phyloP scores from a whole-genome alignment of 2,329 filamentous ascomycete genomes.

The Sodiomyces alkalinus region DNA sequence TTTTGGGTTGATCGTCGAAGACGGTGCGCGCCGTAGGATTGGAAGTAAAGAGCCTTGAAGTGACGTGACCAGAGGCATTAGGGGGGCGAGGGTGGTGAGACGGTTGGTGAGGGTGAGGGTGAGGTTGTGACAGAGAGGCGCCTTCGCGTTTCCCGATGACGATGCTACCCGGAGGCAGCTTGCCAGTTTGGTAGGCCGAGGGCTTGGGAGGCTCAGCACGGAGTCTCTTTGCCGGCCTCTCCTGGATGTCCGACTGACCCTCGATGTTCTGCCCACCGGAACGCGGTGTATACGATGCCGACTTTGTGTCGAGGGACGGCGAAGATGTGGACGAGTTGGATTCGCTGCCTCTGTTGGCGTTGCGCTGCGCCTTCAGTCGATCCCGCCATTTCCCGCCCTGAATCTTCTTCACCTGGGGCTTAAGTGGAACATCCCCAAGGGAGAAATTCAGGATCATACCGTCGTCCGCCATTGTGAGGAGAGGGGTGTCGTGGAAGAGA shows the following conservation, averaged over 20 bases:
- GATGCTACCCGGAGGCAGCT: slow-evolving; percentile 20
- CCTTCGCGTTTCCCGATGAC: slow-evolving; percentile 9
- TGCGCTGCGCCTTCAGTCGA: slow-evolving; percentile 64
- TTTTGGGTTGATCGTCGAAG: slow-evolving; percentile 31
- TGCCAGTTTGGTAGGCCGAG: slow-evolving; percentile 19
- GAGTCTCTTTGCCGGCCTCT: slow-evolving; percentile 29
- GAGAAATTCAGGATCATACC: slow-evolving; percentile 91
- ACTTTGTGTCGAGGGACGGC: slow-evolving; percentile 9
- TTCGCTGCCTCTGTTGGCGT: slow-evolving; percentile 19
- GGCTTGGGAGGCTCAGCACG: slow-evolving; percentile 16
- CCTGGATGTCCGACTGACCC: slow-evolving; percentile 12
- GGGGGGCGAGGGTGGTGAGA: too few species aligned
- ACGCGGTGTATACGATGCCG: slow-evolving; percentile 4
- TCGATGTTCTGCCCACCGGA: slow-evolving; percentile 12
- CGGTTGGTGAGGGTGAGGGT: too few species aligned
- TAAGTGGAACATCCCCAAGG: slow-evolving; percentile 50
- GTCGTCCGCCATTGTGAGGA: slow-evolving; percentile 66
- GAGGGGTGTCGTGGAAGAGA: background rate
- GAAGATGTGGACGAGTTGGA: slow-evolving; percentile 14
- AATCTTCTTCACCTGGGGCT: slow-evolving; percentile 48
- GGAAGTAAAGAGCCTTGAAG: slow-evolving; percentile 84
- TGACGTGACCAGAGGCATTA: slow-evolving; percentile 46
- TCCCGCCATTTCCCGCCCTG: slow-evolving; percentile 93
- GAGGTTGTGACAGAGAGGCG: background rate
- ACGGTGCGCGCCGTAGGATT: slow-evolving; percentile 63